These are phyloP conservation scores for Aureobasidium vineae DNA, from an alignment of 2,329 filamentous ascomycete species.

Conservation along the genomic window DNA sequence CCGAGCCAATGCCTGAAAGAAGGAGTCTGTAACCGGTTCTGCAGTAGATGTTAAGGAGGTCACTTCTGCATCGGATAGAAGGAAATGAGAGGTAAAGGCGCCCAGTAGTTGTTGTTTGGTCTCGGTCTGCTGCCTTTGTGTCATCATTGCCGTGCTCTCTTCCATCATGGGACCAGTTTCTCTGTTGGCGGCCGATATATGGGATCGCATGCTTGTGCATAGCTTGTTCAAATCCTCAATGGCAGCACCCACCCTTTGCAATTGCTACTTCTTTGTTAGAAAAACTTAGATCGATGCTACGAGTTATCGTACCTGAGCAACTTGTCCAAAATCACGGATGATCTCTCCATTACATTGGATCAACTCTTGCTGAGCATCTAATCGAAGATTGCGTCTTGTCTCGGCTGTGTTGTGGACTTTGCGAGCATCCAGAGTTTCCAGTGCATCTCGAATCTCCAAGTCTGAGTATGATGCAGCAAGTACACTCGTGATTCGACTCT, in stretches of 20 bases:
- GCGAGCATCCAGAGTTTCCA: constrained; percentile 73
- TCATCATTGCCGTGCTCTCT: constrained; percentile 72
- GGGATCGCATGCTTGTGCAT: constrained; percentile 75
- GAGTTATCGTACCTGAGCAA: constrained; percentile 66
- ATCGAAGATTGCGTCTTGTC: constrained; percentile 71
- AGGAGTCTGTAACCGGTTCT: constrained; percentile 79
- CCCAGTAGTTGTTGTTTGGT: constrained; percentile 74
- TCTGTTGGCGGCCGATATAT: constrained; percentile 70
- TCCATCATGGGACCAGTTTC: constrained; percentile 72
- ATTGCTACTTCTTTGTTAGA: constrained; percentile 60
- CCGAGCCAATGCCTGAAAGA: constrained; percentile 73
- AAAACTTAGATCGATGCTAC: background rate
- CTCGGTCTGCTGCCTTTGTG: constrained; percentile 70
- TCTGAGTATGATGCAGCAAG: constrained; percentile 92
- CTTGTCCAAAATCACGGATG: constrained; percentile 80
- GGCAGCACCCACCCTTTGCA: constrained; percentile 76
- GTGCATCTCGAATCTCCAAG: constrained; percentile 81
- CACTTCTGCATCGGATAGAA: constrained; percentile 77
- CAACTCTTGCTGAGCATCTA: constrained; percentile 87
- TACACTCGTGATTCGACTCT: constrained; percentile 77
- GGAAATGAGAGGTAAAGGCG: constrained; percentile 78
- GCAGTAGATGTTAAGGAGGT: constrained; percentile 71
- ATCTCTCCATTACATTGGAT: constrained; percentile 90
- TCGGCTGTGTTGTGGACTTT: constrained; percentile 71
- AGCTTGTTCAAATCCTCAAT: constrained; percentile 75